Conservation (phyloP, 2,329 filamentous ascomycete species). For the Nigrospora osmanthi region DNA sequence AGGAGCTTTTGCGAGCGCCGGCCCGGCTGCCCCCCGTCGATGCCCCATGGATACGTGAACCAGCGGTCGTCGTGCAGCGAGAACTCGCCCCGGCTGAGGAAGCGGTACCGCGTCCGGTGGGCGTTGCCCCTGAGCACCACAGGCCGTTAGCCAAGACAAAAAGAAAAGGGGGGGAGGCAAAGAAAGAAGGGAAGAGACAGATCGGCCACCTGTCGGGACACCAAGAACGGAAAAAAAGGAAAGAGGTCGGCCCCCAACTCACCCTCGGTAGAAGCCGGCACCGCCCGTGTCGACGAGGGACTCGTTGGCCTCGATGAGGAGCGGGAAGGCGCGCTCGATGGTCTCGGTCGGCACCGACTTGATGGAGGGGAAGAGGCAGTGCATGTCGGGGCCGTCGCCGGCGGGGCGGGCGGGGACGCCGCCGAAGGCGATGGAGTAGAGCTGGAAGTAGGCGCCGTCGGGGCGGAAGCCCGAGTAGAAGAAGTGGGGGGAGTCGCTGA, state of each 20-base stretch:
- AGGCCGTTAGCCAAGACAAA: neutral
- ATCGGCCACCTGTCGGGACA: too few relatives aligned
- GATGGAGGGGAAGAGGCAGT: constrained; percentile 41
- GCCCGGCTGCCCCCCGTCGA: constrained; percentile 36
- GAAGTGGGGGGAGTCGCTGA: constrained; percentile 41
- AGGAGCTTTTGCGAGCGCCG: constrained; percentile 31
- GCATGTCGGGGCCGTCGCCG: constrained; percentile 40
- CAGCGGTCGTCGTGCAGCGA: constrained; percentile 39
- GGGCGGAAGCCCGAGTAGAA: constrained; percentile 42
- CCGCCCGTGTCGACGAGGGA: constrained; percentile 38
- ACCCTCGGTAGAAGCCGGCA: constrained; percentile 34
- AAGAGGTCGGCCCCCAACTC: neutral
- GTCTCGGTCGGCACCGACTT: constrained; percentile 41
- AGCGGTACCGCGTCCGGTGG: constrained; percentile 37
- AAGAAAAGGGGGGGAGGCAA: too few relatives aligned
- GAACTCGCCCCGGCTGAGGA: constrained; percentile 35
- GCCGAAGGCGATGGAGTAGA: constrained; percentile 42
- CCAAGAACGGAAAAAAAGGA: neutral
- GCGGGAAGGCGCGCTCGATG: constrained; percentile 37
- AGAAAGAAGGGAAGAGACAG: too few relatives aligned
- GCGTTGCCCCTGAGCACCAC: constrained; percentile 28
- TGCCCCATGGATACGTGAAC: constrained; percentile 40
- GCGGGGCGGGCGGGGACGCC: constrained; percentile 37
- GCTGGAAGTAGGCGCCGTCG: constrained; percentile 32
- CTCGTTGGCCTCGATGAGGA: constrained; percentile 39